phyloP scores from a whole-genome alignment of 78 protist species.

The Capsaspora owczarzaki region DNA sequence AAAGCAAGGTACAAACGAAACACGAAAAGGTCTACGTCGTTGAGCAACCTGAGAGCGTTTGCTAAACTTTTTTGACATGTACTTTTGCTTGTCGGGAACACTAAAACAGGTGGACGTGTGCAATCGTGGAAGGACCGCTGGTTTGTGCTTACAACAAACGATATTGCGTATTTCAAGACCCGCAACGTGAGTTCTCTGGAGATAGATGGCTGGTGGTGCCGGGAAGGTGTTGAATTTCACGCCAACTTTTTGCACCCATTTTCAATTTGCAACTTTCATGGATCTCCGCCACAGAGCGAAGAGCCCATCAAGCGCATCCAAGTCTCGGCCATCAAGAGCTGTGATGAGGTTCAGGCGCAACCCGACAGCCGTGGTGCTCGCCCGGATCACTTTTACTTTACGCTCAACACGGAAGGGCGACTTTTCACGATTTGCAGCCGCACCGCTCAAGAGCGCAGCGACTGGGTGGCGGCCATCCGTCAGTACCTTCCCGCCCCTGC shows the following conservation, averaged over 20 bases:
- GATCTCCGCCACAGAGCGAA: background rate
- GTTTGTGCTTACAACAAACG: background rate
- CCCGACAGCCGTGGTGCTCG: too few species aligned
- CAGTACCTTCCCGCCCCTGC: too few species aligned
- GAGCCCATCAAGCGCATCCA: background rate
- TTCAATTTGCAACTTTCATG: background rate
- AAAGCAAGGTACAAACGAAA: background rate
- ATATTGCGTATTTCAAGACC: background rate
- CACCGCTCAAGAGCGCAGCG: background rate
- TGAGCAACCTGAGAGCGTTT: background rate
- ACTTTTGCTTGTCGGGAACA: background rate
- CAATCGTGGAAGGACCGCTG: slow-evolving; percentile 6
- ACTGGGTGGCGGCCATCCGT: background rate
- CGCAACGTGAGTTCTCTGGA: background rate
- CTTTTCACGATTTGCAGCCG: background rate
- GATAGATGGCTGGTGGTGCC: background rate
- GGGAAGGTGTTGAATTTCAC: too few species aligned
- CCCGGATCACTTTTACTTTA: background rate
- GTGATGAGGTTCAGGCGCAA: background rate
- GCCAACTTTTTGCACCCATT: too few species aligned
- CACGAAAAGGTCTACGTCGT: background rate
- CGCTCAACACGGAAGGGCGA: background rate
- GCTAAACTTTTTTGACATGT: background rate
- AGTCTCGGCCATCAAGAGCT: background rate
- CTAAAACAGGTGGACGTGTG: background rate